Base-by-base conservation (phyloP, 306 rosid species). In the Dicorynia guianensis region DNA sequence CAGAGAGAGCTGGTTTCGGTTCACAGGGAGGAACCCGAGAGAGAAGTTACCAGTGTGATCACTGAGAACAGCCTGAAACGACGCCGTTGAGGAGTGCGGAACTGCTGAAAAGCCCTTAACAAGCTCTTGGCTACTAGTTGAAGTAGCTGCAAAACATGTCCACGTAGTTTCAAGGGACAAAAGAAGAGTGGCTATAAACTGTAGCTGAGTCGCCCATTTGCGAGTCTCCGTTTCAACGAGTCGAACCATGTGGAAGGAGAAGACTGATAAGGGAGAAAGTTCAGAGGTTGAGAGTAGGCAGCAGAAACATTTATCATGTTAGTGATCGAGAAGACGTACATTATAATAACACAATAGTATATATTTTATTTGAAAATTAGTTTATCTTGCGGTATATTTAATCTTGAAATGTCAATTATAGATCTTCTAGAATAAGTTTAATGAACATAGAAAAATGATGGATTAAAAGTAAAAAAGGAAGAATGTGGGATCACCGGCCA, bases 21-120 rank as follows among this genome's bases (percentile, higher is more conserved):
- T 77, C 33, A 75, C 71, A 11, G 96, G 94, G 89, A 90, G 96
- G 82, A 95, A 90, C 8, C 97, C 93, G 3, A 95, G 70, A 0
- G 98, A 90, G 80, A 95, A 88, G 59, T 90, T 90, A 0, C 84
- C 89, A 0, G 60, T 78, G 4, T 84, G 64, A 64, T 95, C 98
- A 20, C 2, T 60, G 35, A 95, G 87, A 52, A 95, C 52, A 4
- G 96, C 25, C 52, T 92, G 96, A 81, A 95, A 95, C 59, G 92
- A 43, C 6, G 84, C 3, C 36, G 79, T 44, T 42, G 88, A 60
- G 9, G 89, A 67, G 52, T 84, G 73, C 5, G 93, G 93, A 9
- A 67, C 13, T 19, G 84, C 83, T 18, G 80, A 74, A 84, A 92
- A 95, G 66, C 96, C 97, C 47, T 0, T 60, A 19, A 17, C 81